Conservation (phyloP, 805 yeast species). For the Yarrowia sp. region DNA sequence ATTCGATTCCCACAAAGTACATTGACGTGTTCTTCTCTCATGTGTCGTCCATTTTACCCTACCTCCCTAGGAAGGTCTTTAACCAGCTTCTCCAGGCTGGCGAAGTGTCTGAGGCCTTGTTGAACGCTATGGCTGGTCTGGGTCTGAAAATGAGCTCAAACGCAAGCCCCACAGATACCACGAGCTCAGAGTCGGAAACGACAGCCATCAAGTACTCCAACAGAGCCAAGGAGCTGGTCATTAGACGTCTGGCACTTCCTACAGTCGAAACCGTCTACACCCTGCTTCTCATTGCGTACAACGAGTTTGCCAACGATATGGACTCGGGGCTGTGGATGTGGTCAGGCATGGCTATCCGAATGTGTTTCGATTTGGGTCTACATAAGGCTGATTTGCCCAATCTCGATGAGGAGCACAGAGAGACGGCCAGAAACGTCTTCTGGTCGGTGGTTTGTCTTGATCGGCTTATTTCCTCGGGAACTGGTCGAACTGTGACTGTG, state of each 20-base stretch:
- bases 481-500: conserved; percentile 45
- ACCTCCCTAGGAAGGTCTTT: conserved; percentile 42
- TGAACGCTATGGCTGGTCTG: conserved; percentile 46
- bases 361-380: conserved; percentile 47
- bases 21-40: conserved; percentile 41
- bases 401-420: conserved; percentile 40
- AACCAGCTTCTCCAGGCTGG: conserved; percentile 43
- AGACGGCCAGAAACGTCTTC: conserved; percentile 43
- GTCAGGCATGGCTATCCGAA: conserved; percentile 48
- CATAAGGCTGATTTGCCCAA: conserved; percentile 42
- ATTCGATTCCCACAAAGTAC: conserved; percentile 31
- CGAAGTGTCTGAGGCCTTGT: conserved; percentile 44
- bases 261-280: conserved; percentile 46
- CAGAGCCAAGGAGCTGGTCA: conserved; percentile 44
- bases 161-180: neutral
- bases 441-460: conserved; percentile 47
- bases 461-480: conserved; percentile 46
- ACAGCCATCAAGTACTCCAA: conserved; percentile 45
- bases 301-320: conserved; percentile 46
- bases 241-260: conserved; percentile 46
- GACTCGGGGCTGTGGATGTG: conserved; percentile 48
- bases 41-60: conserved; percentile 45
- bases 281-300: conserved; percentile 46
- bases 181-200: conserved; percentile 1
- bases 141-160: conserved; percentile 37